phyloP scores from a whole-genome alignment of 2,329 filamentous ascomycete species.

The Elsinoe batatas region DNA sequence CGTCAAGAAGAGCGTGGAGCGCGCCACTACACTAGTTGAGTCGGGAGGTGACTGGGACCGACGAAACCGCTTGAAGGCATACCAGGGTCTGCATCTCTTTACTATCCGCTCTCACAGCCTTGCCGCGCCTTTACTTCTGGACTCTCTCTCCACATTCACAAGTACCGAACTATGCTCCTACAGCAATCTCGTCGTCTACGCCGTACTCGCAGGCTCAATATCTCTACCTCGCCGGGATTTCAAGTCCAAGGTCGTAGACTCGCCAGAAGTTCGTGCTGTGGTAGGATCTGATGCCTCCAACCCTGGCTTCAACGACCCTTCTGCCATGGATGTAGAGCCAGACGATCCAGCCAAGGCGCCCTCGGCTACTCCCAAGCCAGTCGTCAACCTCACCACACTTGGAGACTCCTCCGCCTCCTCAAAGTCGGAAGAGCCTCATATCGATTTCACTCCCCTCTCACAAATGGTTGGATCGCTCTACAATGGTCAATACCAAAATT shows the following conservation, averaged over 20 bases:
- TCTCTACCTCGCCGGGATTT: constrained; percentile 96
- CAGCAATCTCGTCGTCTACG: constrained; percentile 87
- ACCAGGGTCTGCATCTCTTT: constrained; percentile 87
- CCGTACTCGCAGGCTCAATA: constrained; percentile 86
- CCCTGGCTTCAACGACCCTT: constrained; percentile 61
- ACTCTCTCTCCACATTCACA: constrained; percentile 95
- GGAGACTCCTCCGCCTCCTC: constrained; percentile 55
- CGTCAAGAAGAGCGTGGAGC: constrained; percentile 88
- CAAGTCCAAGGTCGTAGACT: constrained; percentile 97
- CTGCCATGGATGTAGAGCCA: constrained; percentile 33
- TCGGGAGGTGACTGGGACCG: constrained; percentile 97
- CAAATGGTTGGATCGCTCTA: constrained; percentile 87
- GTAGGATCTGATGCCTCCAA: constrained; percentile 65
- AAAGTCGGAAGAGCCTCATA: constrained; percentile 66
- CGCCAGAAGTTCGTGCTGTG: constrained; percentile 95
- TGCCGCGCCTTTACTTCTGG: constrained; percentile 84
- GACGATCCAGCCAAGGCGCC: constrained; percentile 26
- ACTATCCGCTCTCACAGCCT: constrained; percentile 84
- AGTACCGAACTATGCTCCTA: constrained; percentile 98
- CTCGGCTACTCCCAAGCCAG: constrained; percentile 45
- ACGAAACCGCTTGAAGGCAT: constrained; percentile 95
- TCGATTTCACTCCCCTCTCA: constrained; percentile 83
- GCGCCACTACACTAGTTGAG: constrained; percentile 82
- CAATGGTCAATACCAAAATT: constrained; percentile 84
- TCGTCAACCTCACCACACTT: constrained; percentile 81